Evolutionary conservation across 2,329 filamentous ascomycete species (phyloP).

Genomic region (Aspergillus ibericus): DNA sequence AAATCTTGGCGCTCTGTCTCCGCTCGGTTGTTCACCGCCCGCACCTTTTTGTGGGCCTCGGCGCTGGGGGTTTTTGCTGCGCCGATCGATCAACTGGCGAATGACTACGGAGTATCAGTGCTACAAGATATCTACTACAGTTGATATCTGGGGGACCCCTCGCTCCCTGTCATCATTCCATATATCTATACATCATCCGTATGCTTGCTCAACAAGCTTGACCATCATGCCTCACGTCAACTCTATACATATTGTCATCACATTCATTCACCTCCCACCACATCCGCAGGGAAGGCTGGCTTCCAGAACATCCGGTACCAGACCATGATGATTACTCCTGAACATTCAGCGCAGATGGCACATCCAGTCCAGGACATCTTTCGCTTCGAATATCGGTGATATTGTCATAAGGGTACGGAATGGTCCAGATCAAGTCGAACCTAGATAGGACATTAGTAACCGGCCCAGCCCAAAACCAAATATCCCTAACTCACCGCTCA

Average conservation of each 20-base stretch:
- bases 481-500: slow-evolving; percentile 23
- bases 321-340: slow-evolving; percentile 19
- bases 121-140: too few relatives aligned
- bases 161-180: background rate
- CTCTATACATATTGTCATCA: background rate
- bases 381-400: slow-evolving; percentile 28
- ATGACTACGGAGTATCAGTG: background rate
- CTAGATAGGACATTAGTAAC: slow-evolving; percentile 13
- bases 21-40: slow-evolving; percentile 31
- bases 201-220: background rate
- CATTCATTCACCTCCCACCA: background rate
- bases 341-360: slow-evolving; percentile 13
- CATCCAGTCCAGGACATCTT: slow-evolving; percentile 28
- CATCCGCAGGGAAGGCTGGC: background rate
- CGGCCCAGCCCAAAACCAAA: background rate
- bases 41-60: background rate
- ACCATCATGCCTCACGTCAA: background rate
- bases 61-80: background rate
- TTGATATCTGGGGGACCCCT: too few relatives aligned
- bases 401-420: slow-evolving; percentile 29
- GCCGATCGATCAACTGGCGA: background rate
- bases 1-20: slow-evolving; percentile 41
- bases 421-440: slow-evolving; percentile 33
- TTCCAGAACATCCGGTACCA: background rate
- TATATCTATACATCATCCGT: background rate